phyloP scores from a whole-genome alignment of 2,329 filamentous ascomycete genomes.

The Bipolaris zeicola region DNA sequence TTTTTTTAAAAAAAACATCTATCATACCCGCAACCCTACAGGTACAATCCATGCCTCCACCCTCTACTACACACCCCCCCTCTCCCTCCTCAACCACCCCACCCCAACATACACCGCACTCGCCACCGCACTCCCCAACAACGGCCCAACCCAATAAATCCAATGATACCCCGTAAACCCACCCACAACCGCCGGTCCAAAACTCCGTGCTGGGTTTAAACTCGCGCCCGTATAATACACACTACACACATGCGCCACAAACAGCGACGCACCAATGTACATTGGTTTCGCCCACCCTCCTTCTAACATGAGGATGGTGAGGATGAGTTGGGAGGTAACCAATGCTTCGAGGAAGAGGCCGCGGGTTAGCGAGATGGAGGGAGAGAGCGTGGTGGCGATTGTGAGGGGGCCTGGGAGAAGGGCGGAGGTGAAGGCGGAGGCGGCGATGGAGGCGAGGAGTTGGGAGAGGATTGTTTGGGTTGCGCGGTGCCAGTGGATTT shows the following conservation, averaged over 20 bases:
- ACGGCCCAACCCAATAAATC: conserved; percentile 52
- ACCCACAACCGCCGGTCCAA: conserved; percentile 54
- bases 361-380: conserved; percentile 29
- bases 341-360: conserved; percentile 41
- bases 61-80: neutral
- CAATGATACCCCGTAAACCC: conserved; percentile 44
- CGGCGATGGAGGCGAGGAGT: conserved; percentile 37
- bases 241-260: conserved; percentile 62
- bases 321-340: conserved; percentile 43
- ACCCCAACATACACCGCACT: conserved; percentile 56
- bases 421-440: conserved; percentile 36
- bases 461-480: conserved; percentile 36
- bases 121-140: conserved; percentile 51
- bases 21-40: too few relatives aligned
- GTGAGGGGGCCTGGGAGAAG: conserved; percentile 39
- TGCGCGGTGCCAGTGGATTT: conserved; percentile 30
- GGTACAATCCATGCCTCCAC: too few relatives aligned
- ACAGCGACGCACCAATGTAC: conserved; percentile 72
- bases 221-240: conserved; percentile 55
- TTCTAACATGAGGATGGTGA: conserved; percentile 62
- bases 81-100: conserved; percentile 7
- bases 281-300: conserved; percentile 67
- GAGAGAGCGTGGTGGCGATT: conserved; percentile 29
- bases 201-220: conserved; percentile 54
- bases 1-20: too few relatives aligned